These are phyloP conservation scores for Fusarium pseudonygamai DNA, from an alignment of 2,329 filamentous ascomycete species.

Conservation along the genomic window DNA sequence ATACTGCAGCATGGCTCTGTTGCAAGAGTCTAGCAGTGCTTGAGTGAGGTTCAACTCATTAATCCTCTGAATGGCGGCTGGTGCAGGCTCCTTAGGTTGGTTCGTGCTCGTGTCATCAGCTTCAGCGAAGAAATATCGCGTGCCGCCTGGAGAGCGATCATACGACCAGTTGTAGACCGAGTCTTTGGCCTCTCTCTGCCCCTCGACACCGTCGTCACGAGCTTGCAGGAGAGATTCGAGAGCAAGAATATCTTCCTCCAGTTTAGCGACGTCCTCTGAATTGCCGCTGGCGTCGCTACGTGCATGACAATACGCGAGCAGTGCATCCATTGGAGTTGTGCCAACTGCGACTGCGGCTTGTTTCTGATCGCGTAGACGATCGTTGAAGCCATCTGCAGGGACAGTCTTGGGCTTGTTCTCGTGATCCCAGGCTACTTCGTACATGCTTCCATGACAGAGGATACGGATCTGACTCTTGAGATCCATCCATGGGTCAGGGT, in stretches of 20 bases:
- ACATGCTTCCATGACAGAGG: slow-evolving; percentile 51
- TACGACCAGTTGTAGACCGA: slow-evolving; percentile 46
- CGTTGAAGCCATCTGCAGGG: slow-evolving; percentile 45
- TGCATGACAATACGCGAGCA: slow-evolving; percentile 48
- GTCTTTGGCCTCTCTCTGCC: slow-evolving; percentile 44
- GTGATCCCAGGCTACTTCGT: slow-evolving; percentile 50
- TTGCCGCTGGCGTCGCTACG: slow-evolving; percentile 32
- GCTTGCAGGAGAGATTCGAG: slow-evolving; percentile 43
- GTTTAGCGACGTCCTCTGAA: slow-evolving; percentile 11
- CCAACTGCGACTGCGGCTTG: slow-evolving; percentile 47
- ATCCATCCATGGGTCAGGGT: slow-evolving; percentile 23
- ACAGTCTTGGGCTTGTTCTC: slow-evolving; percentile 40
- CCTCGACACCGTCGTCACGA: slow-evolving; percentile 47
- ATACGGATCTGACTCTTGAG: slow-evolving; percentile 24
- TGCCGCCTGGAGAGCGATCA: slow-evolving; percentile 39
- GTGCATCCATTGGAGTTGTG: slow-evolving; percentile 51
- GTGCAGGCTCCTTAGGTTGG: slow-evolving; percentile 4
- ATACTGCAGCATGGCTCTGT: slow-evolving; percentile 29
- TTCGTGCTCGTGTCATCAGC: slow-evolving; percentile 8
- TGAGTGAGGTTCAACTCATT: slow-evolving; percentile 38
- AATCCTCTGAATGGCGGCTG: not conserved
- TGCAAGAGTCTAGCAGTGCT: slow-evolving; percentile 33
- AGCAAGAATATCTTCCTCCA: slow-evolving; percentile 43
- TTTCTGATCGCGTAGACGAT: slow-evolving; percentile 29
- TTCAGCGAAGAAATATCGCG: slow-evolving; percentile 38